phyloP scores from a whole-genome alignment of 768 basidiomycete species.

The Lentinula lateritia region DNA sequence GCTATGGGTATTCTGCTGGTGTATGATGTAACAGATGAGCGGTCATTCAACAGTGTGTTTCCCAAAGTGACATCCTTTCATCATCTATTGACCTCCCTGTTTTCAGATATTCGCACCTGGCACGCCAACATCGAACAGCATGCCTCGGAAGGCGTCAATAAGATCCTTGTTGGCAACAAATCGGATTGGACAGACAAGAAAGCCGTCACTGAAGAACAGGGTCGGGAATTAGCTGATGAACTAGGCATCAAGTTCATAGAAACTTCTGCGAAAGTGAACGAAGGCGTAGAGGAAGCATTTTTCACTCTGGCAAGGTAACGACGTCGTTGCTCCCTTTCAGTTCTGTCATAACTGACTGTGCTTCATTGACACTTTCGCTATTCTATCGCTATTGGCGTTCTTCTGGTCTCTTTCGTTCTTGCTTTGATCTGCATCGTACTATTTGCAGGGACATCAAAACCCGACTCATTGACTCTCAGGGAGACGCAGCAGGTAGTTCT shows the following conservation, averaged over 20 bases:
- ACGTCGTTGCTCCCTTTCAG: constrained; percentile 18
- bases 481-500: constrained; percentile 43
- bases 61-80: constrained; percentile 12
- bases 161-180: constrained; percentile 98
- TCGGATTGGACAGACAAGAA: constrained; percentile 98
- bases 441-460: constrained; percentile 87
- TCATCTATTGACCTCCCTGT: not conserved
- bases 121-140: constrained; percentile 97
- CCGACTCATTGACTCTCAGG: constrained; percentile 92
- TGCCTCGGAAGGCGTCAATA: constrained; percentile 98
- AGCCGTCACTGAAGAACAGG: constrained; percentile 87
- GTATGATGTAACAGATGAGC: constrained; percentile 96
- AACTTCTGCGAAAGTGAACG: constrained; percentile 95
- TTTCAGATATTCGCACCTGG: constrained; percentile 94
- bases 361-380: not conserved
- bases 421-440: not conserved
- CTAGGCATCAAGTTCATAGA: constrained; percentile 97
- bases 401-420: not conserved
- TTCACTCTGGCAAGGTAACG: constrained; percentile 87
- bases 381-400: not conserved
- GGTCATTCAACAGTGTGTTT: constrained; percentile 88
- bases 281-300: constrained; percentile 98
- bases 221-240: constrained; percentile 86
- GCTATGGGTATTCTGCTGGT: constrained; percentile 98
- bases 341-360: not conserved